Evolutionary conservation across 108 stramenopile genomes (phyloP).

Genomic region (Discostella stelligeroides): DNA sequence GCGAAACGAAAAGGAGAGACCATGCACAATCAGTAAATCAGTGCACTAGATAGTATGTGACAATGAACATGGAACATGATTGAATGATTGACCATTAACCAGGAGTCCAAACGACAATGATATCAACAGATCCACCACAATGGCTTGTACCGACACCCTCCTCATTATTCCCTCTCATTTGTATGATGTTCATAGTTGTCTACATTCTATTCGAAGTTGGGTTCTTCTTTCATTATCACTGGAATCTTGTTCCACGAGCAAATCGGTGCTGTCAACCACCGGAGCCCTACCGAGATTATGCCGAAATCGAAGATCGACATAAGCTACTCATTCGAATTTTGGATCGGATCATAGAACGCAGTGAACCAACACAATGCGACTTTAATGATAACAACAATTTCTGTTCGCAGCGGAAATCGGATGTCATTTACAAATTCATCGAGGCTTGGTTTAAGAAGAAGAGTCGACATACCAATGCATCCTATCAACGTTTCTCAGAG

Average conservation of each 20-base stretch:
- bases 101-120: no score
- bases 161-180: background rate
- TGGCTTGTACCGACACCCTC: background rate
- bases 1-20: no score
- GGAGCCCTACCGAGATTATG: constrained; percentile 38
- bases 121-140: no score
- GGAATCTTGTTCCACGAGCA: constrained; percentile 20
- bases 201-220: constrained; percentile 38
- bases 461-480: background rate
- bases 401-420: background rate
- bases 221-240: constrained; percentile 36
- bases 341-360: constrained; percentile 16
- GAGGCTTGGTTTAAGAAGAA: constrained; percentile 39
- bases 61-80: no score
- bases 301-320: constrained; percentile 12
- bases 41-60: no score
- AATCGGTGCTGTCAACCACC: constrained; percentile 11
- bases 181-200: constrained; percentile 12
- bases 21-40: no score
- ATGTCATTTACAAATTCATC: constrained; percentile 34
- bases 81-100: no score
- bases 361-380: background rate
- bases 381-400: background rate
- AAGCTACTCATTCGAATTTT: constrained; percentile 21
- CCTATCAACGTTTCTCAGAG: constrained; percentile 32